phyloP scores from a whole-genome alignment of 495 filamentous ascomycete genomes.

The Penicillium mononematosum region DNA sequence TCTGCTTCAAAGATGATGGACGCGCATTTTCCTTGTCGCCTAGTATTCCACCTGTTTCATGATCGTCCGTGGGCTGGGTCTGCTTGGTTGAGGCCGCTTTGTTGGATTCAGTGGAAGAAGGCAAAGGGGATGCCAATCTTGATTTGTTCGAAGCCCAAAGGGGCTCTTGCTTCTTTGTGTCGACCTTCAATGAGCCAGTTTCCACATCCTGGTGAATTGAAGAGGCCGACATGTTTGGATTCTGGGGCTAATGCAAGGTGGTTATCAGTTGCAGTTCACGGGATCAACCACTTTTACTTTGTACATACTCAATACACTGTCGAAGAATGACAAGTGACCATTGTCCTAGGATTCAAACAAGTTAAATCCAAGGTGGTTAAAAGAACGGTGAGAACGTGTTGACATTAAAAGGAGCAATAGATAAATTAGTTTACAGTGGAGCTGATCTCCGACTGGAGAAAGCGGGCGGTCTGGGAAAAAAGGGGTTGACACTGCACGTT shows the following conservation, averaged over 20 bases:
- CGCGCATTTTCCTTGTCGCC: constrained; percentile 26
- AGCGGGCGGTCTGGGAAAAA: constrained; percentile 21
- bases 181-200: constrained; percentile 17
- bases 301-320: constrained; percentile 14
- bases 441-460: constrained; percentile 19
- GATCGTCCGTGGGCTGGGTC: constrained; percentile 13
- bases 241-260: constrained; percentile 24
- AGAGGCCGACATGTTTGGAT: constrained; percentile 24
- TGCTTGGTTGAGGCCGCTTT: constrained; percentile 23
- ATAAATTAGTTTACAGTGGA: constrained; percentile 34
- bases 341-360: neutral
- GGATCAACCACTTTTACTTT: constrained; percentile 5
- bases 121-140: constrained; percentile 36
- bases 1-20: constrained; percentile 25
- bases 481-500: neutral
- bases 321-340: no score
- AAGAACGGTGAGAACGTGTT: constrained; percentile 15
- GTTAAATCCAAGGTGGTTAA: neutral
- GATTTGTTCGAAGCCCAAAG: constrained; percentile 22
- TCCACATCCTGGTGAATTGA: constrained; percentile 27
- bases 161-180: constrained; percentile 28
- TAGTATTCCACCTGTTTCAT: neutral
- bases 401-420: constrained; percentile 32
- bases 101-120: constrained; percentile 35
- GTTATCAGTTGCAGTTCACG: constrained; percentile 24